Percentiles rank a stretch among this genome's conserved stretches.
Evolutionary conservation across 768 basidiomycete species (phyloP).

Genomic region (Tephrocybe sp.): DNA sequence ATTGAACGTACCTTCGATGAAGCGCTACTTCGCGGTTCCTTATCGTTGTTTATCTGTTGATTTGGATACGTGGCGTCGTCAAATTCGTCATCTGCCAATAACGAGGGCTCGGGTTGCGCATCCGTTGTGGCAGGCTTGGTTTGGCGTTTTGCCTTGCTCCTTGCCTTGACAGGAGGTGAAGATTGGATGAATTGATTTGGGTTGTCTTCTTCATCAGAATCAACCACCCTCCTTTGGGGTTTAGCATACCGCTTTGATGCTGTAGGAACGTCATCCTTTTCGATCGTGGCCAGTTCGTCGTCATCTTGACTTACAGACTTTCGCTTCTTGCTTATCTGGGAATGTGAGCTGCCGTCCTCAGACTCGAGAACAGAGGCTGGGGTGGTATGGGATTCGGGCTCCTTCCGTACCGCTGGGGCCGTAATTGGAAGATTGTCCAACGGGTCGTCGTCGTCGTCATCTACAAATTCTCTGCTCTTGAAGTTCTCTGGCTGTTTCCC

Average conservation of each 20-base stretch:
- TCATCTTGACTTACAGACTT: slow-evolving; percentile 21
- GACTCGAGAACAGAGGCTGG: slow-evolving; percentile 24
- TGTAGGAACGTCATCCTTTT: background rate
- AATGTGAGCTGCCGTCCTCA: slow-evolving; percentile 21
- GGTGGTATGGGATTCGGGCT: slow-evolving; percentile 19
- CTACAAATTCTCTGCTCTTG: slow-evolving; percentile 44
- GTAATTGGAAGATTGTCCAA: slow-evolving; percentile 8
- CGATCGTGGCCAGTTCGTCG: slow-evolving; percentile 16
- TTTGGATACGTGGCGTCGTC: slow-evolving; percentile 1
- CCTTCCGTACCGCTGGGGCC: background rate
- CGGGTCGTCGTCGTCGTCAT: slow-evolving; percentile 27
- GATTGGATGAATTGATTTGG: background rate
- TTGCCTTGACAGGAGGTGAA: background rate
- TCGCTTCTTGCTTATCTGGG: slow-evolving; percentile 22
- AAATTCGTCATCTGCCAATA: background rate
- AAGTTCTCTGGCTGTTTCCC: slow-evolving; percentile 30
- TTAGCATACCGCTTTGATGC: background rate
- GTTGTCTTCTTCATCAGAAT: slow-evolving; percentile 31
- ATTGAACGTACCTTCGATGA: slow-evolving; percentile 18
- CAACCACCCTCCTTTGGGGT: slow-evolving; percentile 23
- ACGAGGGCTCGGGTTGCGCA: background rate
- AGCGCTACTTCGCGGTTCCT: background rate
- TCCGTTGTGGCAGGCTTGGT: background rate
- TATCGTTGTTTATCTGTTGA: background rate
- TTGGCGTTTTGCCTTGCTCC: slow-evolving; percentile 14